Base-by-base conservation (phyloP, 1,284 basidiomycete species). In the Fomitiporia mediterranea region DNA sequence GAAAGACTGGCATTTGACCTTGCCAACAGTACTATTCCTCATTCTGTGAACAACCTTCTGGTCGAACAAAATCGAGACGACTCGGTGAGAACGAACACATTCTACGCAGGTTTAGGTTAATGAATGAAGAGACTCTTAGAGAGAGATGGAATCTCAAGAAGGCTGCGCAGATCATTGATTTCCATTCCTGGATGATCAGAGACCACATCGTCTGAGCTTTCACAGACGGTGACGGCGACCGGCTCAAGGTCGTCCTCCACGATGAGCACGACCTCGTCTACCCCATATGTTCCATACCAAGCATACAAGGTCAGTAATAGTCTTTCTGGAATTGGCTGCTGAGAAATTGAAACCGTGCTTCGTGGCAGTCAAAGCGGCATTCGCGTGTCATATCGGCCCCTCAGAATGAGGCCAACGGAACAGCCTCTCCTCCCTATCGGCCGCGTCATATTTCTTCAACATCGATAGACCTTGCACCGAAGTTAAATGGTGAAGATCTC, bases 351-450 rank as follows among this genome's bases (percentile, higher is more conserved):
- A 52, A 59, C 4, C 48, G 53, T 42, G 15, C 52, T 35, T 42
- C 37, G 39, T 60, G 59, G 6, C 61, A 89, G 86, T 80, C 86
- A 9, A 89, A 89, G 70, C 76, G 86, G 49, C 85, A 86, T 65
- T 83, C 82, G 2, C 78, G 81, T 55, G 78, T 73, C 30, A 59
- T 72, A n/a, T 84, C 82, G 0, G 72, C 68, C 32, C 62, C 64
- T 47, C 67, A 67, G 48, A 60, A 68, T 57, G 58, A 62, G 11
- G 67, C 70, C 15, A 70, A 72, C 59, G 64, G 66, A 28, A 60
- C 39, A 39, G 51, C 61, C 35, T 57, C 67, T n/a, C 62, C 64
- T 44, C 57, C 61, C 4, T 53, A 17, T 17, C 68, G 55, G 61
- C 65, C 25, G 56, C 63, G 52, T 40, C 38, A 44, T 37, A 54